Evolutionary conservation across 1,284 basidiomycete genomes (phyloP), one percentile per base, ranked within the genome.

Genomic region (Fomes fomentarius): DNA sequence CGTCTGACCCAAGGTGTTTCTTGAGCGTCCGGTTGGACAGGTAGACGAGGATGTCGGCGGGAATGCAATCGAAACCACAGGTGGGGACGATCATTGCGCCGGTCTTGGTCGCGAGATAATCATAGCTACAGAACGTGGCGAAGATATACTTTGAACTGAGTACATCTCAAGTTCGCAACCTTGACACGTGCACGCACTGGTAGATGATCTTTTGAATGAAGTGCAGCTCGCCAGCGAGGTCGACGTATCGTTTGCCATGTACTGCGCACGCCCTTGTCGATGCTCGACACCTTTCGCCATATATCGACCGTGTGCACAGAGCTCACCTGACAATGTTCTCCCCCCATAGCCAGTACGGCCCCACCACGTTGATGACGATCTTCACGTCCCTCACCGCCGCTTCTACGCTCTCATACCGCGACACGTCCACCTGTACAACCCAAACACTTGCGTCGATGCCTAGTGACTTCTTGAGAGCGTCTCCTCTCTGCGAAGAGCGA

Each of bases 31-130:
- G 74, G 31, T 78, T 80, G 12, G 81, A 74, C 47, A 89, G 73
- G 69, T 81, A 85, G 0, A 83, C 81, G 8, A 76, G 69, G 22
- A 87, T 66, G 67, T 93, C 91, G 14, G 84, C 83, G 2, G 90
- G 89, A 11, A 90, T 66, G 15, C 86, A 87, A 69, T 92, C 91
- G 57, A 89, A 81, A 0, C 87, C 91, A 54, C 83, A 88, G 4
- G 82, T 75, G 10, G 85, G 87, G 5, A 92, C 76, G 55, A 94
- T 86, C 56, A 87, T 78, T 1, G 89, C 74, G 19, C 81, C 78
- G 0, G 82, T 87, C 66, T 85, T 82, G 15, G 77, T 79, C 0
- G 91, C 91, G 6, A 77, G 65, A 61, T 81, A 87, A 70, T 93
- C 85, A 63, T 79, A 88, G 50, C 81, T 82, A 58, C n/a, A 35